phyloP scores from a whole-genome alignment of 73 alveolate genomes.

The Symbiodinium natans region DNA sequence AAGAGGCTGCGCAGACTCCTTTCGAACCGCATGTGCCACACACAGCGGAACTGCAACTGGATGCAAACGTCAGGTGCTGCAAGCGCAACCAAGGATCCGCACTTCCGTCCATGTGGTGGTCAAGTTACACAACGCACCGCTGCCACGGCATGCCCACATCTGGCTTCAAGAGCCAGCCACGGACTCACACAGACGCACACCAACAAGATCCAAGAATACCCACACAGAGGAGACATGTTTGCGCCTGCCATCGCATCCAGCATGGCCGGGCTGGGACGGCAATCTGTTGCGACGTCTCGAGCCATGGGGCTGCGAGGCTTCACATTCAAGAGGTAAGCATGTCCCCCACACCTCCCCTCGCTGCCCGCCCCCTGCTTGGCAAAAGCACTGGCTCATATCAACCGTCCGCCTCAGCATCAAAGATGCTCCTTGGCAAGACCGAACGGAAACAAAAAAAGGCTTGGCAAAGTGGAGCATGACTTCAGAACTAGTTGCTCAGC shows the following conservation, averaged over 20 bases:
- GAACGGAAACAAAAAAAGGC: no score
- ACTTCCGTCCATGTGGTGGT: neutral
- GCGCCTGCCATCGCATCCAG: neutral
- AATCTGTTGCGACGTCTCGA: neutral
- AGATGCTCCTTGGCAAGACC: neutral
- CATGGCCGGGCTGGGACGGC: neutral
- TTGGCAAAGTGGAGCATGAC: no score
- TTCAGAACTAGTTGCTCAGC: neutral
- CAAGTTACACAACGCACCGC: neutral
- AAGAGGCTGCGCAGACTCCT: constrained; percentile 55
- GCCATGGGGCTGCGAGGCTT: no score
- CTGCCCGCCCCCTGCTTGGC: no score
- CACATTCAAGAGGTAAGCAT: no score
- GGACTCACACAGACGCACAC: neutral
- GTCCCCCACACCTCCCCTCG: no score
- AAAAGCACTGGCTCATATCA: no score
- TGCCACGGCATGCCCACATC: neutral
- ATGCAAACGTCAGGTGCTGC: neutral
- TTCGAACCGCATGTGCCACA: no score
- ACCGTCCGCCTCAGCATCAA: neutral
- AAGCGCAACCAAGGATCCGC: neutral
- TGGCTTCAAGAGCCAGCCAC: neutral
- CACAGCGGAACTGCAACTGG: no score
- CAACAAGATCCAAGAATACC: no score
- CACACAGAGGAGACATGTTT: neutral